A percentile compares a stretch with the other conserved stretches of the same genome.
phyloP scores from a whole-genome alignment of 2,329 filamentous ascomycete species.

The Onygenales sp. region DNA sequence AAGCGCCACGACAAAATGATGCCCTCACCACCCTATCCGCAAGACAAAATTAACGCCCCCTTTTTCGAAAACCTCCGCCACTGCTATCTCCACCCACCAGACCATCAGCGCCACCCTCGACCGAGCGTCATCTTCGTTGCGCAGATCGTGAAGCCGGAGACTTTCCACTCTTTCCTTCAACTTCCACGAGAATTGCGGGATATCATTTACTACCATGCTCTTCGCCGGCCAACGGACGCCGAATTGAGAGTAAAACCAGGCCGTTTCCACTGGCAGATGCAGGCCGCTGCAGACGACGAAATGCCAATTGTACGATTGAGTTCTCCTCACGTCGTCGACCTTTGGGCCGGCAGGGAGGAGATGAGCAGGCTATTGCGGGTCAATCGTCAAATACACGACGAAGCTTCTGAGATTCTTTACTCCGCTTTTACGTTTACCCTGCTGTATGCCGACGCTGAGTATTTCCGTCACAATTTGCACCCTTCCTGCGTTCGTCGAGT shows the following conservation, averaged over 20 bases:
- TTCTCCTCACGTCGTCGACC: background rate
- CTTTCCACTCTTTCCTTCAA: background rate
- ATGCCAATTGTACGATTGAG: background rate
- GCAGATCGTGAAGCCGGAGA: background rate
- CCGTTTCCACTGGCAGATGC: background rate
- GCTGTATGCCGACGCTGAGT: background rate
- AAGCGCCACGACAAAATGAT: background rate
- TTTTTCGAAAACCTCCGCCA: background rate
- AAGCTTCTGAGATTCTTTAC: background rate
- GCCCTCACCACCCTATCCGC: background rate
- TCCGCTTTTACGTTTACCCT: background rate
- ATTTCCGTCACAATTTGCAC: too few relatives aligned
- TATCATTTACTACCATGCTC: background rate
- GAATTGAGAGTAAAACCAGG: background rate
- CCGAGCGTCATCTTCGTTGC: background rate
- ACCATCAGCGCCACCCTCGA: background rate
- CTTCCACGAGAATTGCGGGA: conserved; percentile 1
- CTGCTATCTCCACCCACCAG: background rate
- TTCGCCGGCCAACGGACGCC: background rate
- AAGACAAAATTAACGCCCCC: background rate
- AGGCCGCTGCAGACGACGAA: background rate
- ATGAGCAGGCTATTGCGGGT: background rate
- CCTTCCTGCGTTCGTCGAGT: too few relatives aligned
- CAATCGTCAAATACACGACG: background rate
- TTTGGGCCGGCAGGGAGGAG: background rate